Base-by-base conservation (phyloP, 2,329 filamentous ascomycete species). In the Alternaria brassicicola region DNA sequence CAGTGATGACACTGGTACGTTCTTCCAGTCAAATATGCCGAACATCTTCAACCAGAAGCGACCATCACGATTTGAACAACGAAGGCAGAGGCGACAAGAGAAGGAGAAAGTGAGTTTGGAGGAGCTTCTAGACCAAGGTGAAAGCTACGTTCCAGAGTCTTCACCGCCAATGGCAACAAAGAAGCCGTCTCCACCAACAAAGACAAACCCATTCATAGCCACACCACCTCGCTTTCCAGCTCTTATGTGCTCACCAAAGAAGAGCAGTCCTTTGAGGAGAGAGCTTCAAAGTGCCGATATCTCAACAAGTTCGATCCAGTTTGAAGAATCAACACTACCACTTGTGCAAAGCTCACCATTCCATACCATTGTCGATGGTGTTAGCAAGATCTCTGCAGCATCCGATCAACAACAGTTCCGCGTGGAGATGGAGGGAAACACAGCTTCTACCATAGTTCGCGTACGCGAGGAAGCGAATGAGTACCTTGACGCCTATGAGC, bases 1-100 rank as follows among this genome's bases (percentile, higher is more conserved):
- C 10, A 75, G 70, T 43, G 75, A 77, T 31, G 70, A 77, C 48
- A 77, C 72, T 19, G 76, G 76, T 23, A 68, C 76, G 62, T 78
- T 77, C 54, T 78, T 77, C 61, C 70, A 75, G 26, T 65, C 68
- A 3, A 72, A 74, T 21, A 59, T 72, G 52, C 72, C 74, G 13
- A 64, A 56, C 38, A 54, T 70, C 9, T 73, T 67, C 52, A 65
- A 69, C 9, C 68, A 67, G 17, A 67, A 68, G 43, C 66, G 61
- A 9, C 64, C 63, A 9, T 33, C 50, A 12, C 56, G 46, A 3
- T 59, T 59, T 2, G 66, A 75, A 12, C 58, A 52, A 7, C 68
- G 67, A 46, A 65, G 64, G n/a, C 61, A 52, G 6, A 68, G 67
- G 49, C 62, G 61, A 30, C 59, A 63, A 33, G 68, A 66, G 30